Base-by-base conservation (phyloP, 1,139 yeast species). In the Suhomyces taliae region DNA sequence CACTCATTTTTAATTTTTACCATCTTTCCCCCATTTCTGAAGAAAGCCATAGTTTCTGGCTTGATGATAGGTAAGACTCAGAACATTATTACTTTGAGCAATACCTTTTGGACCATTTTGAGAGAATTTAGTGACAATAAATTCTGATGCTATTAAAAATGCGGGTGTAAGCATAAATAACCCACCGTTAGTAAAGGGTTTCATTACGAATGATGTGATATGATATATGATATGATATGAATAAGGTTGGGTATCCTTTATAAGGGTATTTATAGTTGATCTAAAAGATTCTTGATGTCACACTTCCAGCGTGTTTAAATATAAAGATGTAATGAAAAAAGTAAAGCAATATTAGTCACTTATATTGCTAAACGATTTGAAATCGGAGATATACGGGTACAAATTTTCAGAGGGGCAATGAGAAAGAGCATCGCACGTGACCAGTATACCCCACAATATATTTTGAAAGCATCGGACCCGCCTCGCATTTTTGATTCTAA, bases 151-250 rank as follows among this genome's bases (percentile, higher is more conserved):
- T 12, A 59, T 41, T 19, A 59, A 44, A 35, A 59, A 57, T 24
- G 57, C 56, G 6, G 62, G 62, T 8, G 61, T 54, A 36, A 59
- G 52, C 42, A 53, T 48, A 38, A 59, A 55, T 31, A 58, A 47
- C 3, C 56, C 54, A 9, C 59, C 57, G 41, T 55, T 52, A 41
- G 54, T 47, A 35, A 50, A 49, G 15, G 55, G 56, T 40, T 53
- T 57, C 55, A 53, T 54, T 34, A 41, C 47, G 33, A 19, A 19
- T 19, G 24, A 19, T 6, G 24, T 29, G 32, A 11, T 29, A 29
- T 4, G 9, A 26, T 8, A 35, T 8, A 36, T 10, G 12, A 27
- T 14, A 24, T 26, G 24, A 34, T 4, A n/a, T 34, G 10, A 8
- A 6, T 12, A 15, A 34, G 15, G 36, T 11, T 34, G 36, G 36